Base-by-base conservation (phyloP, 768 basidiomycete genomes). In the Serendipita sp. region DNA sequence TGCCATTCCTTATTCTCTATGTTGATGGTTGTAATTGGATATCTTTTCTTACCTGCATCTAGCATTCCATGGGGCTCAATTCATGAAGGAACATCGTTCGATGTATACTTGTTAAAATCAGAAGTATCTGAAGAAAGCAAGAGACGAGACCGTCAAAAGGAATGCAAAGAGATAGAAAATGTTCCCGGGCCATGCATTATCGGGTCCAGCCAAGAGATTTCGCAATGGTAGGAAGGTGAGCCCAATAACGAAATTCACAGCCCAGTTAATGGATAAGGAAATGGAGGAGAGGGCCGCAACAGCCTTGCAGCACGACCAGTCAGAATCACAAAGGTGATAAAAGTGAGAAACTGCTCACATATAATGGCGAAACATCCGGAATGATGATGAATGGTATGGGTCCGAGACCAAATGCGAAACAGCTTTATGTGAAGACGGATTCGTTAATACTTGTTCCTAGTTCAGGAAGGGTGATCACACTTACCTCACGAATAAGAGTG, bases 301-400 rank as follows among this genome's bases (percentile, higher is more conserved):
- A 30, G 69, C 71, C 70, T 73, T 62, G 38, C 14, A 38, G 14
- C 14, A 38, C 2, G 42, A 16, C 20, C 56, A 13, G 13, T 9
- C 28, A 50, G 11, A 28, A 16, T 16, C 48, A 60, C 24, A 33
- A 45, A 61, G 42, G 17, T 48, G 33, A 5, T 20, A 17, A 16
- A 45, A 13, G 58, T 20, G 22, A 3, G 24, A 61, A 43, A 38
- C 14, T 48, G 76, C 88, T 65, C 71, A 86, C 90, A 68, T 86
- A 79, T 58, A 79, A 72, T 1, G 91, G 91, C 2, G 92, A 86
- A 22, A 96, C 82, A 69, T 97, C 93, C 16, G 92, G 84, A 33
- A 95, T 84, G 72, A 97, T 84, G 42, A 98, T 83, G 69, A 93
- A 98, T 0, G 95, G 94, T 34, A 97, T 75, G 1, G 95, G 93